Base-by-base conservation (phyloP, 2,329 filamentous ascomycete species). In the Endoconidiophora laricicola region DNA sequence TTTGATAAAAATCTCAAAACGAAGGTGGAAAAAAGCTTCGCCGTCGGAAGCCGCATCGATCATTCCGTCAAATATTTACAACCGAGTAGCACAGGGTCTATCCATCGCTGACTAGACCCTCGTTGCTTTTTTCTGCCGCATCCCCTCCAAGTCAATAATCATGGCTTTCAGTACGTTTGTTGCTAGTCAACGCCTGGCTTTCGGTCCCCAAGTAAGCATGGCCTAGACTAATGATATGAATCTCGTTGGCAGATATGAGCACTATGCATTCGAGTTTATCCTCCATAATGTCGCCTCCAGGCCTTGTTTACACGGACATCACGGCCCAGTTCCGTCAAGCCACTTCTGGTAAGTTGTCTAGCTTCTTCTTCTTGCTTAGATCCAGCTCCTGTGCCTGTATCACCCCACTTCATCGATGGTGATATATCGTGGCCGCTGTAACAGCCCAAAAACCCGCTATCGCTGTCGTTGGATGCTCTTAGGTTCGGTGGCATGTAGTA, bases 231-330 rank as follows among this genome's bases (percentile, higher is more conserved):
- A 33, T 12, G 9, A 33, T 12, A 33, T 33, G 29, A 33, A 33
- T 33, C 29, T 33, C 12, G 29, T 18, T 6, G 29, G 4, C 29
- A 46, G 44, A 46, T 39, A 39, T 46, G 44, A 16, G 16, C 22
- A 24, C 44, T 7, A 39, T 46, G 44, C 33, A 37, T 37, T 46
- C 44, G 20, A 23, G 33, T 33, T 33, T 33, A 33, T 38, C 47
- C 6, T 40, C 41, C 29, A 23, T 23, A 9, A 33, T 36, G 22
- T 38, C 52, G 39, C 26, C 44, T 4, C 41, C 47, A n/a, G 52
- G 48, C 24, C 43, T 53, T 18, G 39, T 53, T 12, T 50, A 53
- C 20, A 53, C 52, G 23, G 52, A 53, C 22, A 49, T 53, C 39
- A 53, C 52, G 33, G 33, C 38, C 18, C 22, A 37, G 6, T 53